These are phyloP conservation scores for Xylariaceae sp. DNA, from an alignment of 2,329 filamentous ascomycete genomes.

Conservation along the genomic window DNA sequence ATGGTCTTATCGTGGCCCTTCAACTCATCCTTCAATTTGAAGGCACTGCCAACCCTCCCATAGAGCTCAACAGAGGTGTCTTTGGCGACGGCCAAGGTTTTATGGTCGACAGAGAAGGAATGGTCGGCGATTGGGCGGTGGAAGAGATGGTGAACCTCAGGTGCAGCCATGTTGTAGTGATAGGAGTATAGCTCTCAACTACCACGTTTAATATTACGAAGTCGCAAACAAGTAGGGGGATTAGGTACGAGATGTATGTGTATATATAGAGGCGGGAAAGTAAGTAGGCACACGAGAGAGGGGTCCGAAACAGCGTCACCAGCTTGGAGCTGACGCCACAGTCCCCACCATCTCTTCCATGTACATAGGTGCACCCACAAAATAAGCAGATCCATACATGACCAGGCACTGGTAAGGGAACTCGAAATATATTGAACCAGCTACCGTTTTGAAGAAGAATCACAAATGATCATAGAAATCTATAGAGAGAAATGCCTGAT, in stretches of 20 bases:
- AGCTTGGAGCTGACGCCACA: background rate
- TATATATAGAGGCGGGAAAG: too few relatives aligned
- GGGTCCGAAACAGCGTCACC: constrained; percentile 1
- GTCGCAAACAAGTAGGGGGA: too few relatives aligned
- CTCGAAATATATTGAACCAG: too few relatives aligned
- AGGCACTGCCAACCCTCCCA: constrained; percentile 64
- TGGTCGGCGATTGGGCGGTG: constrained; percentile 95
- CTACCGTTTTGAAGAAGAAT: too few relatives aligned
- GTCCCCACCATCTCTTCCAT: too few relatives aligned
- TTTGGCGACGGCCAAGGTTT: constrained; percentile 83
- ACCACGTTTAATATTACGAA: constrained; percentile 44
- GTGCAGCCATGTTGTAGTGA: constrained; percentile 68
- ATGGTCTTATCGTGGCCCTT: constrained; percentile 97
- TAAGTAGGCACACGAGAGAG: constrained; percentile 1
- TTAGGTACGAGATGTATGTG: too few relatives aligned
- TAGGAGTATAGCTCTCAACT: constrained; percentile 98
- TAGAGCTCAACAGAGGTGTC: constrained; percentile 92
- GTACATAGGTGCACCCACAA: too few relatives aligned
- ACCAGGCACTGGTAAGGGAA: too few relatives aligned
- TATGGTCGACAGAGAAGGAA: constrained; percentile 90
- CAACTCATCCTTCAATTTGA: constrained; percentile 84
- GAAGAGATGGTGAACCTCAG: constrained; percentile 95
- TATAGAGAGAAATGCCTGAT: too few relatives aligned
- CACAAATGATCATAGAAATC: too few relatives aligned
- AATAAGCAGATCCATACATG: too few relatives aligned